These are phyloP conservation scores for Baeospora myosura DNA, from an alignment of 1,284 basidiomycete species.

Conservation along the genomic window DNA sequence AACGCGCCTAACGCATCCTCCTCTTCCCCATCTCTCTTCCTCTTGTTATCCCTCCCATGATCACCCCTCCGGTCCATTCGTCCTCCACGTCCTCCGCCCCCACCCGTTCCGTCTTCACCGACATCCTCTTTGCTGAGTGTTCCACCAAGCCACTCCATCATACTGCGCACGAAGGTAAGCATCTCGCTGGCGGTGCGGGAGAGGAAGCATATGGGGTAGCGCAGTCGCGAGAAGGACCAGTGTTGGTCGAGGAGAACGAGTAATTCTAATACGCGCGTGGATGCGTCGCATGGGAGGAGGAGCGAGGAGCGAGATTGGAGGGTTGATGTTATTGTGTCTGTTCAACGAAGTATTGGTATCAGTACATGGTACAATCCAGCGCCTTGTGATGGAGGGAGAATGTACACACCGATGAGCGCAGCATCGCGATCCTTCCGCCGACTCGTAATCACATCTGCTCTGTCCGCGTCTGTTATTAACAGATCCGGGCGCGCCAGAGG, in stretches of 20 bases:
- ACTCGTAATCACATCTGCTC: constrained; percentile 75
- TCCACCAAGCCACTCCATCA: constrained; percentile 99
- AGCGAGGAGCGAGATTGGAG: constrained; percentile 73
- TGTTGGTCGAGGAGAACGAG: constrained; percentile 95
- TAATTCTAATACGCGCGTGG: constrained; percentile 88
- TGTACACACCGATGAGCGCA: constrained; percentile 71
- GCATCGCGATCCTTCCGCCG: constrained; percentile 89
- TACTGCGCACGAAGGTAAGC: constrained; percentile 88
- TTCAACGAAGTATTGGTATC: constrained; percentile 12
- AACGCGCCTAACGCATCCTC: constrained; percentile 74
- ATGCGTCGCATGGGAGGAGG: constrained; percentile 89
- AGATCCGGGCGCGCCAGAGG: constrained; percentile 85
- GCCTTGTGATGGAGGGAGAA: too few species aligned
- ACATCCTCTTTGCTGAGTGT: constrained; percentile 86
- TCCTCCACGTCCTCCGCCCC: too few species aligned
- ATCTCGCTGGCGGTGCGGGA: constrained; percentile 90
- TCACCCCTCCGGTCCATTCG: constrained; percentile 45
- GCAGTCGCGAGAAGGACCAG: constrained; percentile 83
- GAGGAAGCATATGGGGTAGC: constrained; percentile 86
- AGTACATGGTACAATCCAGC: background rate
- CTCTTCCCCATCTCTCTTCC: constrained; percentile 57
- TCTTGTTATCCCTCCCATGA: constrained; percentile 53
- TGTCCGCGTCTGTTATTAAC: constrained; percentile 89
- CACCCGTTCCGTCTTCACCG: constrained; percentile 59
- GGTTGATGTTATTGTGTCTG: constrained; percentile 83